Evolutionary conservation across 805 yeast genomes (phyloP).

Genomic region (Kodamaea kaohsiungensis): DNA sequence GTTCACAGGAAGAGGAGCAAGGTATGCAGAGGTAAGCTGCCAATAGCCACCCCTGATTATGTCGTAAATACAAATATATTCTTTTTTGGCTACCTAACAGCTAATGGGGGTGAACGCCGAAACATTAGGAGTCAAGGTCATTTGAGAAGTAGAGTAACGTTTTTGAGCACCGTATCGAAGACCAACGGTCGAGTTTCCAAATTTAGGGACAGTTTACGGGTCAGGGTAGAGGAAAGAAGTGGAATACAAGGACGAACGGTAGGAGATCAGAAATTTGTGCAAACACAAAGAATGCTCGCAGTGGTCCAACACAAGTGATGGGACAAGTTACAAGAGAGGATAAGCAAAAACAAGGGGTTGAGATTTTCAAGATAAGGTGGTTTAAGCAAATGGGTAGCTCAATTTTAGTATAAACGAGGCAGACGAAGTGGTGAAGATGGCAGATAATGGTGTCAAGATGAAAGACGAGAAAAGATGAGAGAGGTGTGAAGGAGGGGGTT

Average conservation of each 20-base stretch:
- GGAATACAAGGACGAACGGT: neutral
- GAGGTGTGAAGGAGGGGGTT: neutral
- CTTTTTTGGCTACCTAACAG: neutral
- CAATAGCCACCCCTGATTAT: neutral
- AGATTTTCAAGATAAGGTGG: neutral
- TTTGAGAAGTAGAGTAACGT: neutral
- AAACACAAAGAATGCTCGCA: neutral
- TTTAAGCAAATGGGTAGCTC: constrained; percentile 1
- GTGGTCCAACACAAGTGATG: neutral
- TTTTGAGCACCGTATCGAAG: neutral
- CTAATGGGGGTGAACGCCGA: neutral
- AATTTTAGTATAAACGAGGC: neutral
- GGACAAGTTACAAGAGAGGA: neutral
- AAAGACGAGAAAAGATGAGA: neutral
- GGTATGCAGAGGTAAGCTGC: neutral
- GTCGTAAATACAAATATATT: neutral
- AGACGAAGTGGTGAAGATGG: neutral
- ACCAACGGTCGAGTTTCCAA: neutral
- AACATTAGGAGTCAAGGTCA: neutral
- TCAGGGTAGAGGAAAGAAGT: neutral
- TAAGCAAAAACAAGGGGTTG: neutral
- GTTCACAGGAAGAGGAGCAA: neutral
- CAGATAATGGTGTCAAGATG: neutral
- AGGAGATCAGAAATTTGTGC: neutral
- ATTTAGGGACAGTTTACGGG: neutral